These are phyloP conservation scores for Podospora comata DNA, from an alignment of 495 filamentous ascomycete genomes.

Conservation along the genomic window DNA sequence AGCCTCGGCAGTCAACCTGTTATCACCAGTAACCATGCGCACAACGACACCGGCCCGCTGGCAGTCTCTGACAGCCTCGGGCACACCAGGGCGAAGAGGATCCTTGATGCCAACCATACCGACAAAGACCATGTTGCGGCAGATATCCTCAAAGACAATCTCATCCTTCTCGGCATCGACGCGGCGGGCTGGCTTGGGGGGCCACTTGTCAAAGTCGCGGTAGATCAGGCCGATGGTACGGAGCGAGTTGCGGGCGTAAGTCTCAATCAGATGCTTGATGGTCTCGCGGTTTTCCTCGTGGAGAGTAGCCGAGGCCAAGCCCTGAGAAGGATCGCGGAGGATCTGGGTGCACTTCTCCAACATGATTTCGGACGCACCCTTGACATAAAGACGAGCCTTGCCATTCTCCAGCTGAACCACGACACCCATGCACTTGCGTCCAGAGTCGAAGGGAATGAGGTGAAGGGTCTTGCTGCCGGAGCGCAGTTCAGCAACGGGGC, in stretches of 20 bases:
- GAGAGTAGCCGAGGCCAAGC: conserved; percentile 53
- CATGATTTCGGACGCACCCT: conserved; percentile 88
- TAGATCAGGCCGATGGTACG: conserved; percentile 85
- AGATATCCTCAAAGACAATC: conserved; percentile 72
- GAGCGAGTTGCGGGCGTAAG: conserved; percentile 77
- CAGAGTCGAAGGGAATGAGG: conserved; percentile 81
- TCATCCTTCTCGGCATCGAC: conserved; percentile 66
- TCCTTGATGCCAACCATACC: conserved; percentile 86
- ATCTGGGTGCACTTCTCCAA: conserved; percentile 67
- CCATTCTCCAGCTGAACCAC: conserved; percentile 66
- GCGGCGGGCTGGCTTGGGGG: conserved; percentile 63
- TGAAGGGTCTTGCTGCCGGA: conserved; percentile 66
- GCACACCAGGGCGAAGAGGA: conserved; percentile 76
- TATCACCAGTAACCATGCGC: conserved; percentile 91
- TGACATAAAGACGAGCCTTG: conserved; percentile 69
- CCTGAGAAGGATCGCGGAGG: conserved; percentile 65
- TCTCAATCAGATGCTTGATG: conserved; percentile 63
- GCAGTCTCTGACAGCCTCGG: conserved; percentile 69
- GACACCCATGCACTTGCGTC: conserved; percentile 83
- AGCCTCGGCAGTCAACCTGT: conserved; percentile 73
- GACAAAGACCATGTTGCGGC: conserved; percentile 69
- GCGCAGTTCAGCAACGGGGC: conserved; percentile 64
- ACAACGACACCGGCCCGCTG: conserved; percentile 76
- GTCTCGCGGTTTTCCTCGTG: conserved; percentile 56
- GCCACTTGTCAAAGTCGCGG: conserved; percentile 87